These are phyloP conservation scores for Begonia masoniana DNA, from an alignment of 306 rosid genomes.

Conservation along the genomic window DNA sequence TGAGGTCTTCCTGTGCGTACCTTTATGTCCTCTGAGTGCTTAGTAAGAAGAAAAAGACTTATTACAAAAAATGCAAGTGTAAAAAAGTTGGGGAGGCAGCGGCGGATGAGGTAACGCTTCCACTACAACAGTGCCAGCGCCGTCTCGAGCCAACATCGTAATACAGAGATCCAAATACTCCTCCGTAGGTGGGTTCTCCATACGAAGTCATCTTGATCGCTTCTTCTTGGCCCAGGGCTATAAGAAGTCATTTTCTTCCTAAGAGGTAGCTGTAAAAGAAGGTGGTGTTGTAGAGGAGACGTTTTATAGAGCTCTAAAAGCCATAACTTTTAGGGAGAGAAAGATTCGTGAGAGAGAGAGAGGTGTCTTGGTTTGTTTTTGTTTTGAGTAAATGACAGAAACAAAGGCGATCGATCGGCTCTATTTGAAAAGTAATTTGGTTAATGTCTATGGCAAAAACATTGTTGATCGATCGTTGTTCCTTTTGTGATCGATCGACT, in stretches of 20 bases:
- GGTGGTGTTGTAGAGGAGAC: constrained; percentile 37
- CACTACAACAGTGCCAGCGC: constrained; percentile 3
- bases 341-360: neutral
- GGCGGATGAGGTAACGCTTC: constrained; percentile 5
- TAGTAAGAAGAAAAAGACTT: constrained; percentile 73
- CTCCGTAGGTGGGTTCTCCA: constrained; percentile 43
- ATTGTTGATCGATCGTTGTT: too few species aligned
- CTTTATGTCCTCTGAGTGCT: constrained; percentile 94
- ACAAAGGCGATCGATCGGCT: too few species aligned
- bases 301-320: constrained; percentile 55
- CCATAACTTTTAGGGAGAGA: constrained; percentile 23
- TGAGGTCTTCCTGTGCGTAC: constrained; percentile 55
- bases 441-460: too few species aligned
- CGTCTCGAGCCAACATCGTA: constrained; percentile 82
- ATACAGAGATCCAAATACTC: constrained; percentile 89
- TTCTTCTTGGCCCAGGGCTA: constrained; percentile 67
- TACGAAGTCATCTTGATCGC: constrained; percentile 67
- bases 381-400: too few species aligned
- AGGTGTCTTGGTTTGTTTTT: too few species aligned
- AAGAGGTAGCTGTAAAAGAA: constrained; percentile 26
- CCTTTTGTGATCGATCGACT: too few species aligned
- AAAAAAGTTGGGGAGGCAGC: constrained; percentile 19
- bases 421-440: too few species aligned
- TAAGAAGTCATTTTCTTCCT: constrained; percentile 11
- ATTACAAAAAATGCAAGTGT: constrained; percentile 79